Percentiles rank a stretch among this genome's conserved stretches.
Conservation (phyloP, 129 eudicot species). For the Artemisia tridentata region DNA sequence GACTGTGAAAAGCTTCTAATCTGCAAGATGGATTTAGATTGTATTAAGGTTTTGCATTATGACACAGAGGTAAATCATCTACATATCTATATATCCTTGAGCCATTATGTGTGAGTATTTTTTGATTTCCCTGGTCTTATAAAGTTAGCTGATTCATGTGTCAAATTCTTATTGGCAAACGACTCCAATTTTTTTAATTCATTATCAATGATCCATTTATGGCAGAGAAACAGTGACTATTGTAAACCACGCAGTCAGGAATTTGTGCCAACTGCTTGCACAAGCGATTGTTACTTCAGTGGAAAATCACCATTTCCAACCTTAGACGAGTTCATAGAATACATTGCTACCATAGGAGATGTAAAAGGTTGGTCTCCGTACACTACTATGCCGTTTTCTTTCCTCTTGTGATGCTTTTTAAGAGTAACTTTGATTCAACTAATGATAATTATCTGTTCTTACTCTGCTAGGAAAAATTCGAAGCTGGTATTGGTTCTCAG, state of each 20-base stretch:
- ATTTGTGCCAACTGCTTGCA: slow-evolving; percentile 42
- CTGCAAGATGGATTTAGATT: slow-evolving; percentile 91
- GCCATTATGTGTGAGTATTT: background rate
- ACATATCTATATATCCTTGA: background rate
- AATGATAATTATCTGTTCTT: slow-evolving; percentile 6
- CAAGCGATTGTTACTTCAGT: slow-evolving; percentile 50
- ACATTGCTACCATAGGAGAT: slow-evolving; percentile 61
- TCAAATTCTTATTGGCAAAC: background rate
- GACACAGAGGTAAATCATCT: slow-evolving; percentile 74
- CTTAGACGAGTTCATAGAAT: slow-evolving; percentile 69
- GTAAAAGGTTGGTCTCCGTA: slow-evolving; percentile 54
- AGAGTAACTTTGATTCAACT: slow-evolving; percentile 6
- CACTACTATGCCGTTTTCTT: background rate
- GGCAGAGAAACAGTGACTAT: slow-evolving; percentile 48
- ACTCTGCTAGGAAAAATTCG: slow-evolving; percentile 63
- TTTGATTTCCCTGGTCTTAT: background rate
- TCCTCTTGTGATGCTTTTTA: slow-evolving; percentile 8
- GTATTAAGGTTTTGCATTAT: slow-evolving; percentile 80
- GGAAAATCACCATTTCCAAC: slow-evolving; percentile 90
- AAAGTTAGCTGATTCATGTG: background rate
- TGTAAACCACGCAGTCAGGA: slow-evolving; percentile 36
- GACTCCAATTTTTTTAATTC: background rate
- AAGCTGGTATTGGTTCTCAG: slow-evolving; percentile 98
- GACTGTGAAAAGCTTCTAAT: slow-evolving; percentile 82
- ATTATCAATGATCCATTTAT: background rate